Base-by-base conservation (phyloP, 2,329 filamentous ascomycete genomes). In the Golovinomyces cichoracearum region DNA sequence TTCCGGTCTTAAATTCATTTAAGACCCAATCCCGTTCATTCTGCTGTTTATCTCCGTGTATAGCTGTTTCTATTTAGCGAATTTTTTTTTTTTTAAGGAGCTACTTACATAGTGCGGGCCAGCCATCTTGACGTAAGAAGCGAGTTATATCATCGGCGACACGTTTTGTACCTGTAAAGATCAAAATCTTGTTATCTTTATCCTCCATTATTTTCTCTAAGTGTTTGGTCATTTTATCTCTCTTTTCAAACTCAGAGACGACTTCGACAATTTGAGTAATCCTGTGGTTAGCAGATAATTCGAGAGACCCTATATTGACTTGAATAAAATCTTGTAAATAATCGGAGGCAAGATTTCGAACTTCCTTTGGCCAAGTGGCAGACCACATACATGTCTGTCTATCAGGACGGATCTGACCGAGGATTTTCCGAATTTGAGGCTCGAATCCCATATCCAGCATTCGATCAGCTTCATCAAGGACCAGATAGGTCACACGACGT, bases 391-490 rank as follows among this genome's bases (percentile, higher is more conserved):
- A 90, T 53, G 90, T 98, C 66, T 98, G 90, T 73, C 90, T 80
- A 64, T 98, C 90, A 48, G 90, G 90, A 58, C 90, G 84, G 66
- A 95, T 95, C 69, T 98, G 90, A 54, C 81, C 74, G 57, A 98
- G 86, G 56, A 98, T 95, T 72, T 95, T 95, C 70, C 90, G 84
- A 60, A 98, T 95, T 66, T 95, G 90, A 56, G 90, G 90, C 69
- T 98, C 90, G 68, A 98, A 95, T 76, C 90, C 90, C 90, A 98
- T 98, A 69, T 98, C 90, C 64, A 98, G 73, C 90, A 98, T 98
- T 62, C 90, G 88, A 68, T 98, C 90, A 63, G 90, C 90, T 71
- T 98, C 90, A 60, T 98, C 90, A 54, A 98, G 85, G 57, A 95
- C 90, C 50, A 98, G 73, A 69, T 98, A 98, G 50, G 90, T 98